Percentiles rank a stretch among this genome's conserved stretches.
These are phyloP conservation scores for Cutaneotrichosporon daszewskae DNA, from an alignment of 1,284 basidiomycete genomes.

Conservation along the genomic window DNA sequence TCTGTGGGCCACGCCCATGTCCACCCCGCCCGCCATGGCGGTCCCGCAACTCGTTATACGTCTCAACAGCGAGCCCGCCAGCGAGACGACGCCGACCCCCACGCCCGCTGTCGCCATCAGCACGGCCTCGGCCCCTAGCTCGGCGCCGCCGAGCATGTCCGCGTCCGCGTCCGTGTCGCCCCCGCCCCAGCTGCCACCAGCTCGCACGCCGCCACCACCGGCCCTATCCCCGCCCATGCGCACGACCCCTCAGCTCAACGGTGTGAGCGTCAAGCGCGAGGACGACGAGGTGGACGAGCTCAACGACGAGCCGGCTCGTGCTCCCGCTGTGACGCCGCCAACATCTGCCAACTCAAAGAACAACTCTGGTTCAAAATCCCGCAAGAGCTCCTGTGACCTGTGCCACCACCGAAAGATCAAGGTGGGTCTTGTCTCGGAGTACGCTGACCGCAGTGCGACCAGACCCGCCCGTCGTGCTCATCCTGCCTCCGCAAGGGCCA, in stretches of 20 bases:
- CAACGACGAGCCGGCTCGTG: conserved; percentile 19
- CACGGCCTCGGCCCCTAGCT: not conserved
- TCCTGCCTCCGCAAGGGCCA: conserved; percentile 36
- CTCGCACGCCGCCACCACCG: not conserved
- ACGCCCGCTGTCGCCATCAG: conserved; percentile 1
- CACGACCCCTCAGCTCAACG: not conserved
- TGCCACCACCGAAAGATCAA: conserved; percentile 42
- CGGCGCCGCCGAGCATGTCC: not conserved
- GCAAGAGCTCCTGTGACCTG: conserved; percentile 38
- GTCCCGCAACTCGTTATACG: conserved; percentile 14
- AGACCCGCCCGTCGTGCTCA: conserved; percentile 32
- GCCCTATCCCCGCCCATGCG: too few species aligned
- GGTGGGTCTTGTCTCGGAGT: conserved; percentile 17
- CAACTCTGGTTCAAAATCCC: conserved; percentile 12
- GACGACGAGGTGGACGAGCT: conserved; percentile 25
- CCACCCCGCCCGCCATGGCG: conserved; percentile 6
- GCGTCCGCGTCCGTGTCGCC: conserved; percentile 1
- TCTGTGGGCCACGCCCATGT: not conserved
- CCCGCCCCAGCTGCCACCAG: conserved; percentile 1
- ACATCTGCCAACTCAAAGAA: conserved; percentile 2
- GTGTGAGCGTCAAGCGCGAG: not conserved
- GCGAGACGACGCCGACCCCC: not conserved
- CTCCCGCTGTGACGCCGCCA: conserved; percentile 3
- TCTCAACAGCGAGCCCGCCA: conserved; percentile 7
- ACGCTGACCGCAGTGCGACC: conserved; percentile 31